phyloP scores from a whole-genome alignment of 805 yeast genomes.

The Vanderwaltozyma tropicalis region DNA sequence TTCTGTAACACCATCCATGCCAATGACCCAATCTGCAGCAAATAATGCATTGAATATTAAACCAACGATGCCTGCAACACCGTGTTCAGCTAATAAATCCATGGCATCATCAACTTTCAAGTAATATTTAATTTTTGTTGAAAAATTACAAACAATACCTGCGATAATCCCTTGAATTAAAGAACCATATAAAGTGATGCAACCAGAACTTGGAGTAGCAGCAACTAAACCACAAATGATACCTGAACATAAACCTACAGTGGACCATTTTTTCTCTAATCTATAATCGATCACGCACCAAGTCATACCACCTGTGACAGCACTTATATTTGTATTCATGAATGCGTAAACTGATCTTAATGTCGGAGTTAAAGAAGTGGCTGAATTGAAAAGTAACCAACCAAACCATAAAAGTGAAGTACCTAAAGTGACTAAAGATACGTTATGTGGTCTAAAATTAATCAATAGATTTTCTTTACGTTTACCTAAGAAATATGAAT shows the following conservation, averaged over 20 bases:
- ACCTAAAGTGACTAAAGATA: slow-evolving; percentile 81
- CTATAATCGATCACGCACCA: slow-evolving; percentile 90
- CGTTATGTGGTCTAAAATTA: slow-evolving; percentile 91
- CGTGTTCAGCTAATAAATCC: slow-evolving; percentile 98
- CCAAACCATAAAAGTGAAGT: slow-evolving; percentile 85
- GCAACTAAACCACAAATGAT: slow-evolving; percentile 93
- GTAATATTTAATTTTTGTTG: slow-evolving; percentile 78
- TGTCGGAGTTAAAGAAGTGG: slow-evolving; percentile 74
- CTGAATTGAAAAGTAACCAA: slow-evolving; percentile 94
- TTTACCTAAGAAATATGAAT: slow-evolving; percentile 69
- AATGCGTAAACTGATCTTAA: slow-evolving; percentile 80
- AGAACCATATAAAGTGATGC: slow-evolving; percentile 86
- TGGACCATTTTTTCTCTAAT: slow-evolving; percentile 81
- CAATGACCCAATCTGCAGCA: slow-evolving; percentile 79
- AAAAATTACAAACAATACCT: slow-evolving; percentile 77
- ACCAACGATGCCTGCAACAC: slow-evolving; percentile 89
- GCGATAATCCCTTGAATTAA: slow-evolving; percentile 73
- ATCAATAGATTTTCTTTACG: slow-evolving; percentile 66
- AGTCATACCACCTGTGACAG: slow-evolving; percentile 80
- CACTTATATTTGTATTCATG: slow-evolving; percentile 84
- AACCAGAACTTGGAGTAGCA: slow-evolving; percentile 91
- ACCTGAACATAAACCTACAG: slow-evolving; percentile 93
- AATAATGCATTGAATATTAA: slow-evolving; percentile 80
- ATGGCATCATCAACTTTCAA: slow-evolving; percentile 81
- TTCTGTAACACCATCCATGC: slow-evolving; percentile 76